Conservation (phyloP, 345 rosid genomes). For the Salix udensis region DNA sequence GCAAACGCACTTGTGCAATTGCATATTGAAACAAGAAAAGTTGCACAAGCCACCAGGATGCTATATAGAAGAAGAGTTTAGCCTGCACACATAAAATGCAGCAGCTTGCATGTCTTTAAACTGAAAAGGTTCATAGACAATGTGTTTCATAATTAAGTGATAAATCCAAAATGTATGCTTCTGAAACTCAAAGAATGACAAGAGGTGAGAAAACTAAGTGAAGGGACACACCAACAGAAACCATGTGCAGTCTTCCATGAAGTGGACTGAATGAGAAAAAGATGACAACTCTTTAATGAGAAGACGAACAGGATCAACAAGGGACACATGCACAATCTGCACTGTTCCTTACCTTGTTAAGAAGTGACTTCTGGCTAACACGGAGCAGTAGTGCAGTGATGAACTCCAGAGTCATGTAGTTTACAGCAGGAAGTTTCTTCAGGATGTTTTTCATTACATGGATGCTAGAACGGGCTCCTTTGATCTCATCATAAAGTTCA, state of each 20-base stretch:
- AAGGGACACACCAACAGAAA: no score
- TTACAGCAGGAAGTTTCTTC: conserved; percentile 77
- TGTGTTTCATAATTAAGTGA: no score
- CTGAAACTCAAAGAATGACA: no score
- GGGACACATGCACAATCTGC: neutral
- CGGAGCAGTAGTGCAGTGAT: conserved; percentile 73
- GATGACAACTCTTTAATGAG: neutral
- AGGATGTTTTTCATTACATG: conserved; percentile 59
- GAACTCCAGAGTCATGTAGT: conserved; percentile 84
- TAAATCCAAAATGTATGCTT: no score
- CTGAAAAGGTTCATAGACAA: no score
- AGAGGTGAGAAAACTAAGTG: no score
- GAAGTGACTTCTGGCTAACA: conserved; percentile 73
- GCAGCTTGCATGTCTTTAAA: no score
- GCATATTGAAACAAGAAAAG: neutral
- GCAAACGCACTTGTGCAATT: neutral
- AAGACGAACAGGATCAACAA: no score
- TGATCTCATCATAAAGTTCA: conserved; percentile 72
- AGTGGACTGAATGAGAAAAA: neutral
- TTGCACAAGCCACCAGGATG: neutral
- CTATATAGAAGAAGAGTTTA: neutral
- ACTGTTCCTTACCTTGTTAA: conserved; percentile 61
- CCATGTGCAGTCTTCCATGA: no score
- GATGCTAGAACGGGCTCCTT: conserved; percentile 69
- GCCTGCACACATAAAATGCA: neutral